Conservation (phyloP, 1,284 basidiomycete genomes). For the Laetiporus sulphureus region DNA sequence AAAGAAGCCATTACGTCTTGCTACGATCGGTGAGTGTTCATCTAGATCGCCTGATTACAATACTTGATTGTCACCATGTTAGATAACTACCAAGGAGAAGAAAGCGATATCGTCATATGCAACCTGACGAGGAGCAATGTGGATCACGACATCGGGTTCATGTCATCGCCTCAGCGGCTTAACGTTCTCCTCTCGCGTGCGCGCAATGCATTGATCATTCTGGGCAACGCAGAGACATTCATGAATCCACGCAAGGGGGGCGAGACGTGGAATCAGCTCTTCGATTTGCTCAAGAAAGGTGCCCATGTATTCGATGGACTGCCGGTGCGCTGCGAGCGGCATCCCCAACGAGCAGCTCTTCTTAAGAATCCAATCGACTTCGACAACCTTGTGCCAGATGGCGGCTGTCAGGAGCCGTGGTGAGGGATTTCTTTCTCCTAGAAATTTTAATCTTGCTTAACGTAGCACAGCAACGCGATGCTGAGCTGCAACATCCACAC, state of each 20-base stretch:
- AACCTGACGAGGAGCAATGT: conserved; percentile 54
- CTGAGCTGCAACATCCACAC: conserved; percentile 43
- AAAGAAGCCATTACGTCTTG: conserved; percentile 42
- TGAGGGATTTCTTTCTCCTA: conserved; percentile 19
- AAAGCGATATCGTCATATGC: conserved; percentile 58
- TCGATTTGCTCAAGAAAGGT: conserved; percentile 33
- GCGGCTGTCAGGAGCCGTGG: conserved; percentile 56
- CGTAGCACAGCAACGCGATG: conserved; percentile 30
- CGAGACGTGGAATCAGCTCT: conserved; percentile 42
- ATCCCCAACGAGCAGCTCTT: conserved; percentile 34
- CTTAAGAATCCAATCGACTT: conserved; percentile 41
- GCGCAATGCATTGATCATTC: conserved; percentile 52
- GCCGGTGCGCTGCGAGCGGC: conserved; percentile 48
- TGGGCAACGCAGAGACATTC: conserved; percentile 59
- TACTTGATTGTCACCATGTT: background rate
- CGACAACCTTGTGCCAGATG: conserved; percentile 46
- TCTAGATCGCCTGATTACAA: background rate
- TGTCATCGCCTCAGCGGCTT: conserved; percentile 57
- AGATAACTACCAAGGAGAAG: conserved; percentile 68
- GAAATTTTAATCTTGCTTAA: conserved; percentile 1
- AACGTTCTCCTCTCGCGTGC: conserved; percentile 63
- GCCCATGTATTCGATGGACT: conserved; percentile 52
- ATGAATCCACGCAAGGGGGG: conserved; percentile 42
- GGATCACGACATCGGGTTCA: conserved; percentile 54
- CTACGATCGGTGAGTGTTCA: conserved; percentile 47